These are phyloP conservation scores for Phyllosticta citrichinensis DNA, from an alignment of 2,329 filamentous ascomycete species.

Conservation along the genomic window DNA sequence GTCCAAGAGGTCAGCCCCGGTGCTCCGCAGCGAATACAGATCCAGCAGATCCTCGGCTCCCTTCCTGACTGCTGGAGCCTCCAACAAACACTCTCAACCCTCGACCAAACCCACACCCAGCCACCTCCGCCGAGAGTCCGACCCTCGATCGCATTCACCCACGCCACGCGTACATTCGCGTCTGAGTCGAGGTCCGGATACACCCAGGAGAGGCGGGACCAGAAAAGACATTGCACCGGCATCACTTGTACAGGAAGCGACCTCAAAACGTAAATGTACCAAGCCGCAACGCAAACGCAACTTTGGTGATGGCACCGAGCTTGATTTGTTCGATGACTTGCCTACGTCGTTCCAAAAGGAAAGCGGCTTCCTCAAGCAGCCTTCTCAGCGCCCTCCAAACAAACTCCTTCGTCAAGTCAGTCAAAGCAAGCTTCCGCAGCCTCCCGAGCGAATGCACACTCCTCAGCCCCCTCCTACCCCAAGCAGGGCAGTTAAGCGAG, in stretches of 20 bases:
- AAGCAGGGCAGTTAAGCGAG: conserved; percentile 41
- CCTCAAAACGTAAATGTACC: conserved; percentile 60
- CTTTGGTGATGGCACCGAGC: conserved; percentile 86
- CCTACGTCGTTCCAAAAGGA: conserved; percentile 78
- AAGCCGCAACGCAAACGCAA: conserved; percentile 60
- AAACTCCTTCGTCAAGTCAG: conserved; percentile 49
- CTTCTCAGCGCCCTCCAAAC: conserved; percentile 56
- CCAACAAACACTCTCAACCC: conserved; percentile 68
- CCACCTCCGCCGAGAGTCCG: conserved; percentile 75
- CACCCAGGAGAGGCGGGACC: conserved; percentile 35
- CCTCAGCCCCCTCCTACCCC: conserved; percentile 43
- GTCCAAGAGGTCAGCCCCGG: conserved; percentile 51
- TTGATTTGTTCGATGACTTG: conserved; percentile 89
- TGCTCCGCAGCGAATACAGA: conserved; percentile 39
- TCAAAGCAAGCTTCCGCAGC: conserved; percentile 27
- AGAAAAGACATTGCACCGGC: conserved; percentile 39
- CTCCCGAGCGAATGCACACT: conserved; percentile 36
- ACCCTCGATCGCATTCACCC: conserved; percentile 45
- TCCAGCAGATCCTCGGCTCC: conserved; percentile 57
- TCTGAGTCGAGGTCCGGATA: conserved; percentile 40
- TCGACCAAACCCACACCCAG: conserved; percentile 59
- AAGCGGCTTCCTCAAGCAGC: conserved; percentile 72
- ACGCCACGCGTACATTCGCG: conserved; percentile 37
- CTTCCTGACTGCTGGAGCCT: conserved; percentile 69
- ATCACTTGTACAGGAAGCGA: conserved; percentile 40